Evolutionary conservation across 352 stramenopile genomes (phyloP), one percentile per base, ranked within the genome.

Genomic region (Globisporangium carolinianum): DNA sequence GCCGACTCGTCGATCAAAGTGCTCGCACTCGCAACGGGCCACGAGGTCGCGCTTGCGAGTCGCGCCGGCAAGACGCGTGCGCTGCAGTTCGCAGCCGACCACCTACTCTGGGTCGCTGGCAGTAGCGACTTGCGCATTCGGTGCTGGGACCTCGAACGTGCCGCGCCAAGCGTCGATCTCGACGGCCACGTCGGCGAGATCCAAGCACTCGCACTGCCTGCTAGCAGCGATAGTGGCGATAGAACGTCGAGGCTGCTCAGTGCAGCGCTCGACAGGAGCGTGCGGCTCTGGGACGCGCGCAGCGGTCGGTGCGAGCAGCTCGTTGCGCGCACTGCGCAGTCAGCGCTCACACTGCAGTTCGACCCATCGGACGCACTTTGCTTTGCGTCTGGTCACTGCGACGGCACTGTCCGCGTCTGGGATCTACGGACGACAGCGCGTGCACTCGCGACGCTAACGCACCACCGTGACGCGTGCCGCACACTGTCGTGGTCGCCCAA

Each of bases 161-260:
- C 53, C 1, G 65, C 35, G 53, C 58, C 66, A 36, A 51, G 62
- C 56, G 39, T 65, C 60, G 62, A 69, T 3, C 66, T 91, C 41
- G 75, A 86, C 32, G 83, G 83, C 9, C 80, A 93, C 51, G 75
- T 78, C 4, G 75, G 71, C 11, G 83, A 91, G 61, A 73, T 93
- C 54, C 75, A 87, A 18, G 65, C 75, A 8, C 65, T 87, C 36
- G 58, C 68, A 6, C 72, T 81, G 43, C 43, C 66, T 43, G 6
- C 37, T 41, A 35, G 36, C 54, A 36, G 39, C 56, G 32, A 15
- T 11, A 53, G 12, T 1, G n/a, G 5, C 6, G 6, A 11, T 11
- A 32, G 6, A 12, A 32, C 46, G 66, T 58, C 12, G 51, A 60
- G 7, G n/a, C 32, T 82, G 9, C 39, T 85, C 3, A 85, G 67